These are phyloP conservation scores for Pinus albicaulis DNA, from an alignment of 75 land plant species.

Conservation along the genomic window DNA sequence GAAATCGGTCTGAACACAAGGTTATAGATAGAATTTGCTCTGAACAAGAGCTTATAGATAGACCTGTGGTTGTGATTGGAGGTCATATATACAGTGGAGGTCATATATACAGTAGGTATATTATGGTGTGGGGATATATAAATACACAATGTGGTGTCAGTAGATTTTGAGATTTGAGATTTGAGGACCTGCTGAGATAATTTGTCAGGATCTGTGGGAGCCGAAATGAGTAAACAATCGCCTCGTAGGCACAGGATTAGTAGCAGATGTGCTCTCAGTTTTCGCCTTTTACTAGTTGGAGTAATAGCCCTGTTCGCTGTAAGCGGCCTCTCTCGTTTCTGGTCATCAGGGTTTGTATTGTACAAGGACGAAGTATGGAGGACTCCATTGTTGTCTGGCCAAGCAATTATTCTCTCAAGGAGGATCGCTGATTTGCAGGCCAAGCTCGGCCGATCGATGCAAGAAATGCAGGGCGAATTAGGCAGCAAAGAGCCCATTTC, in stretches of 20 bases:
- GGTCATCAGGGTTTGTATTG: not conserved
- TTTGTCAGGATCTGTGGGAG: too few relatives aligned
- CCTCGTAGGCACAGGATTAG: not conserved
- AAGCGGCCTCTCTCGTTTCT: slow-evolving; percentile 3
- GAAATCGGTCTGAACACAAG: too few relatives aligned
- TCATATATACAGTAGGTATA: too few relatives aligned
- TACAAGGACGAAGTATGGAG: not conserved
- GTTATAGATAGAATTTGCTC: too few relatives aligned
- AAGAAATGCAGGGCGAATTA: not conserved
- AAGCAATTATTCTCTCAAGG: not conserved
- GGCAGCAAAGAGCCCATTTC: not conserved
- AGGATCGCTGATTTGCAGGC: not conserved
- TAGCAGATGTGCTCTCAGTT: not conserved
- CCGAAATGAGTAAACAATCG: not conserved
- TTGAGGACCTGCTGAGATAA: too few relatives aligned
- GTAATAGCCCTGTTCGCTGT: not conserved
- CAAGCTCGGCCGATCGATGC: not conserved
- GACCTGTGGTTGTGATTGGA: too few relatives aligned
- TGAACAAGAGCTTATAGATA: too few relatives aligned
- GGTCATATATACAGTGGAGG: too few relatives aligned
- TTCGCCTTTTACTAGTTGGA: not conserved
- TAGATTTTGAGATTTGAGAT: too few relatives aligned
- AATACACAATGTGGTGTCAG: too few relatives aligned
- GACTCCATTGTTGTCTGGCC: not conserved
- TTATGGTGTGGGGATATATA: too few relatives aligned